Percentiles rank a stretch among this genome's conserved stretches.
phyloP scores from a whole-genome alignment of 2,329 filamentous ascomycete genomes.

The Arthrobotrys sinensis region DNA sequence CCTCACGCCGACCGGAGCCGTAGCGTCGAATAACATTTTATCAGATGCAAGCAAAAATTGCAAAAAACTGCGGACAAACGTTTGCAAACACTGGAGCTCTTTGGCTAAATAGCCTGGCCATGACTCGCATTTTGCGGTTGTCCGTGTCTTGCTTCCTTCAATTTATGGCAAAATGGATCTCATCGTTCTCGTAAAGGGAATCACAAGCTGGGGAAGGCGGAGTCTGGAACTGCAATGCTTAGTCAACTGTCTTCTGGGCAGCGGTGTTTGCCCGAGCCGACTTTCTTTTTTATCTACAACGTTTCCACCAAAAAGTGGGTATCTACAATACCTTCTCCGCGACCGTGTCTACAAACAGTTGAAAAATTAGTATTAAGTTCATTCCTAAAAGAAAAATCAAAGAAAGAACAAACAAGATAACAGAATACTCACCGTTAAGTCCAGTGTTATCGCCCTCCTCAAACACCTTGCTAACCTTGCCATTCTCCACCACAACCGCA shows the following conservation, averaged over 20 bases:
- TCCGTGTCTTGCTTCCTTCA: not conserved
- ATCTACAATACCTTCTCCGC: constrained; percentile 54
- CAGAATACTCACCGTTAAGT: constrained; percentile 61
- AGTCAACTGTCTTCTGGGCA: constrained; percentile 13
- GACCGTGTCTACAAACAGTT: constrained; percentile 27
- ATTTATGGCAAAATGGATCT: not conserved
- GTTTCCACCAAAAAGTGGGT: not conserved
- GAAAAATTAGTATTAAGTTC: not conserved
- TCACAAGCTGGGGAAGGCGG: constrained; percentile 29
- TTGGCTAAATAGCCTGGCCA: constrained; percentile 34
- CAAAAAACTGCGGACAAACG: constrained; percentile 16
- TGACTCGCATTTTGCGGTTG: constrained; percentile 24
- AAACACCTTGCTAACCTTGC: constrained; percentile 63
- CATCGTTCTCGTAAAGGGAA: constrained; percentile 14
- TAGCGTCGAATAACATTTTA: not conserved
- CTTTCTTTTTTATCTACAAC: constrained; percentile 31
- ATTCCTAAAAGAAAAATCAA: not conserved
- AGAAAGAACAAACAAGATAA: not conserved
- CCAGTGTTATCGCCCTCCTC: constrained; percentile 64
- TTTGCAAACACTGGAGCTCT: constrained; percentile 14
- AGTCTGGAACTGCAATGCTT: constrained; percentile 38
- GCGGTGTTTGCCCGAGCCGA: constrained; percentile 21
- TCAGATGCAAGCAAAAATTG: constrained; percentile 17
- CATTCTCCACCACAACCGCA: constrained; percentile 63
- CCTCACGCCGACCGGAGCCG: constrained; percentile 41